phyloP scores from a whole-genome alignment of 2,329 filamentous ascomycete genomes.

The Ophiognomonia clavigignenti-juglandacearum region DNA sequence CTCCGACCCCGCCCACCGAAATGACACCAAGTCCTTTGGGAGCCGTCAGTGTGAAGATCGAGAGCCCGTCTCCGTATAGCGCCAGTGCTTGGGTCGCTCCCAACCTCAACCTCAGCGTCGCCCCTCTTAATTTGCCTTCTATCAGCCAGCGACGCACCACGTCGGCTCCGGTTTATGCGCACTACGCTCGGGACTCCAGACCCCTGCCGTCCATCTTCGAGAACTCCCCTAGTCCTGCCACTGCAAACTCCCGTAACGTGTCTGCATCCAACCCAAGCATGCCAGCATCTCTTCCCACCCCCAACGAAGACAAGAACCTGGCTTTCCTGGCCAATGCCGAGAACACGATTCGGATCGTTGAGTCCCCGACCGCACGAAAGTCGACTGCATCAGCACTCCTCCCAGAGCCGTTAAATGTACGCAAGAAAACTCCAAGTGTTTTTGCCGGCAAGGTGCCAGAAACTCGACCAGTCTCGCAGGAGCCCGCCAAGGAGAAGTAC shows the following conservation, averaged over 20 bases:
- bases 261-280: constrained; percentile 36
- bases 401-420: constrained; percentile 36
- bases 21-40: constrained; percentile 19
- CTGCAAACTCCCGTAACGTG: constrained; percentile 37
- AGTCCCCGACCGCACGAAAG: constrained; percentile 37
- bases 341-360: constrained; percentile 52
- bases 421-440: constrained; percentile 29
- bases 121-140: constrained; percentile 11
- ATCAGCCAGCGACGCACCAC: constrained; percentile 38
- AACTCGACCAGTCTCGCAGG: background rate
- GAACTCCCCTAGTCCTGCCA: constrained; percentile 24
- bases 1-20: constrained; percentile 39
- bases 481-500: constrained; percentile 24
- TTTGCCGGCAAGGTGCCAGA: background rate
- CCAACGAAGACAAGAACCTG: constrained; percentile 32
- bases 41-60: constrained; percentile 6
- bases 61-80: background rate
- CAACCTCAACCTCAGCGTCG: background rate
- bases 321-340: constrained; percentile 40
- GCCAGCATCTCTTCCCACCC: constrained; percentile 11
- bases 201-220: constrained; percentile 47
- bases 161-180: constrained; percentile 46
- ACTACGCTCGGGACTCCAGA: constrained; percentile 31
- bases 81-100: background rate
- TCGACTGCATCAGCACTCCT: constrained; percentile 27